Conservation (phyloP, 2,329 filamentous ascomycete species). For the Drechslera avenae region DNA sequence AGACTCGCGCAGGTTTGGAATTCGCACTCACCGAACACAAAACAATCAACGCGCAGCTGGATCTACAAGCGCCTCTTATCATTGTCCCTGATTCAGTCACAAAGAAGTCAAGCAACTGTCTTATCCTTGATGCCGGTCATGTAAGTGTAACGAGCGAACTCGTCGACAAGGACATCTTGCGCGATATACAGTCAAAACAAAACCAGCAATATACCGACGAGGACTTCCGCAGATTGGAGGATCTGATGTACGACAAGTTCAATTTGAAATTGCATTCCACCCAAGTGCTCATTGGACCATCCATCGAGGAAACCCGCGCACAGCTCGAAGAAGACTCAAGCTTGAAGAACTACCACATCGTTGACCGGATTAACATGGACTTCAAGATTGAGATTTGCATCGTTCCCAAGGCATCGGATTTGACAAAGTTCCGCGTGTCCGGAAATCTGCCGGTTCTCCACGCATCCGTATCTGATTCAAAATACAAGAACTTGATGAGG, state of each 20-base stretch:
- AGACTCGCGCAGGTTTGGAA: slow-evolving; percentile 92
- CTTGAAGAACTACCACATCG: slow-evolving; percentile 78
- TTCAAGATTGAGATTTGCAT: slow-evolving; percentile 97
- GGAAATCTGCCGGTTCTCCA: slow-evolving; percentile 92
- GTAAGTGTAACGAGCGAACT: slow-evolving; percentile 92
- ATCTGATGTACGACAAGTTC: slow-evolving; percentile 97
- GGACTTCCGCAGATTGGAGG: slow-evolving; percentile 85
- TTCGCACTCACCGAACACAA: slow-evolving; percentile 98
- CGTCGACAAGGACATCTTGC: slow-evolving; percentile 87
- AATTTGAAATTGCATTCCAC: slow-evolving; percentile 90
- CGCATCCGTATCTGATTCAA: slow-evolving; percentile 87
- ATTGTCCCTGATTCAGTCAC: slow-evolving; percentile 95
- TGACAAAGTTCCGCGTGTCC: slow-evolving; percentile 89
- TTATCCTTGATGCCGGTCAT: slow-evolving; percentile 96
- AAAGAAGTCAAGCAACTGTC: slow-evolving; percentile 76
- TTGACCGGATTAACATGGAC: slow-evolving; percentile 96
- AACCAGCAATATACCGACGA: slow-evolving; percentile 84
- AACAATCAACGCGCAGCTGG: slow-evolving; percentile 93
- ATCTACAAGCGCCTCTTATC: slow-evolving; percentile 93
- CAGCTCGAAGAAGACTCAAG: slow-evolving; percentile 74
- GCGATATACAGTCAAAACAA: slow-evolving; percentile 89
- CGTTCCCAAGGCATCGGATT: slow-evolving; percentile 89
- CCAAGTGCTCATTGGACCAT: slow-evolving; percentile 92
- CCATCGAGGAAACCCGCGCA: slow-evolving; percentile 84
- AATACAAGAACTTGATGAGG: slow-evolving; percentile 97